A percentile compares a stretch with the other conserved stretches of the same genome.
phyloP scores from a whole-genome alignment of 768 basidiomycete species.

The Boletus sp. region DNA sequence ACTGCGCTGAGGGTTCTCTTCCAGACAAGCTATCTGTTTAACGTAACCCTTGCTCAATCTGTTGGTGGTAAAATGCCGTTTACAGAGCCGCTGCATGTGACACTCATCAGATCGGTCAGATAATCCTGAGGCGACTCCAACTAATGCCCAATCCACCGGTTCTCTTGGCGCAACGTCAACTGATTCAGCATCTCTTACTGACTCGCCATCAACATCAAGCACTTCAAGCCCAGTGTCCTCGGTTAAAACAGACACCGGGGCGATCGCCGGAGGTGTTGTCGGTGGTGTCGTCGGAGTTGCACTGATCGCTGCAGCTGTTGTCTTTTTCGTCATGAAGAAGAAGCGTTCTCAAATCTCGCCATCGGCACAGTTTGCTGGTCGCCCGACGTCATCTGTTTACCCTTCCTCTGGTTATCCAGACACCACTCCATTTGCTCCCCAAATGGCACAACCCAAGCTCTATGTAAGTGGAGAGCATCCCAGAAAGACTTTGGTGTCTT shows the following conservation, averaged over 20 bases:
- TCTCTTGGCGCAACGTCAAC: conserved; percentile 8
- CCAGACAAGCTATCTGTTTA: conserved; percentile 39
- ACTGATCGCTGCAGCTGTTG: conserved; percentile 35
- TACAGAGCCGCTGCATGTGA: background rate
- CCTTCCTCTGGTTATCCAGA: conserved; percentile 8
- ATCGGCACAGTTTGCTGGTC: conserved; percentile 11
- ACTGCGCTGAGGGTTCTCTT: conserved; percentile 4
- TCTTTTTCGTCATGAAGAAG: conserved; percentile 39
- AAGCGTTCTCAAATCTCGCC: conserved; percentile 24
- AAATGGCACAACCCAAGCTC: conserved; percentile 24
- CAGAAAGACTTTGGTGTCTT: background rate
- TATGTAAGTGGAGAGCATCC: conserved; percentile 25
- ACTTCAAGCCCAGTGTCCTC: conserved; percentile 1
- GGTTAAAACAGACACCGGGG: conserved; percentile 39
- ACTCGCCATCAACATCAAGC: conserved; percentile 10
- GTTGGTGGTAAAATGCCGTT: conserved; percentile 20
- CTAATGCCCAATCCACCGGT: conserved; percentile 30
- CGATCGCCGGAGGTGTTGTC: conserved; percentile 61
- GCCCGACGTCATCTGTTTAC: background rate
- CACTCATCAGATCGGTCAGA: conserved; percentile 24
- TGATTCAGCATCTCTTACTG: conserved; percentile 14
- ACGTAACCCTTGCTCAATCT: conserved; percentile 37
- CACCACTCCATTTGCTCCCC: conserved; percentile 9
- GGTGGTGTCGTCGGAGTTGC: conserved; percentile 58
- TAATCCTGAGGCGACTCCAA: conserved; percentile 42